phyloP scores from a whole-genome alignment of 208 protist genomes.

The Crithidia thermophila region DNA sequence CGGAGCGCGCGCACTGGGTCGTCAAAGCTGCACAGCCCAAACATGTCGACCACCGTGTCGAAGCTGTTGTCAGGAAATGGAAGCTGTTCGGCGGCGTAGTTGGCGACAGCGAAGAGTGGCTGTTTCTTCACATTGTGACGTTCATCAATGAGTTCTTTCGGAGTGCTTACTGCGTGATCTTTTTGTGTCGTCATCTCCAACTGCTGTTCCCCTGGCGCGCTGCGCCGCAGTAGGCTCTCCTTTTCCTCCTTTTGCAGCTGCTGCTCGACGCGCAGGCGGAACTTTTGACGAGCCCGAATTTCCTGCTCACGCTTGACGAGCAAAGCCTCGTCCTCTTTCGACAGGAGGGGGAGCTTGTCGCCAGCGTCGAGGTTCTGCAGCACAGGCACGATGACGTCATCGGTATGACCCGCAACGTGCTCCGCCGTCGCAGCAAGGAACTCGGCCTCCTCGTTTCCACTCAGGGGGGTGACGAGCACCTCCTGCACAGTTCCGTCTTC shows the following conservation, averaged over 20 bases:
- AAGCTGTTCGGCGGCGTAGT: conserved; percentile 82
- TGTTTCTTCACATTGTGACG: conserved; percentile 23
- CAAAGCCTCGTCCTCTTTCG: conserved; percentile 35
- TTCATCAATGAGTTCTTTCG: conserved; percentile 18
- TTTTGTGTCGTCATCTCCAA: not conserved
- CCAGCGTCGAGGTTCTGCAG: conserved; percentile 42
- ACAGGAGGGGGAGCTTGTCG: conserved; percentile 52
- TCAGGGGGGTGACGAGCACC: conserved; percentile 46
- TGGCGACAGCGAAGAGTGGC: conserved; percentile 70
- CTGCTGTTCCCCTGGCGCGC: not conserved
- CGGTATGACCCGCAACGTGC: not conserved
- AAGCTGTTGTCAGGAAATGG: conserved; percentile 89
- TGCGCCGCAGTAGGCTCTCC: conserved; percentile 18
- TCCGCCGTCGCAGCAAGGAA: conserved; percentile 25
- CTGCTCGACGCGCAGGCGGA: conserved; percentile 23
- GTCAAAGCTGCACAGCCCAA: conserved; percentile 92
- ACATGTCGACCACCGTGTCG: conserved; percentile 92
- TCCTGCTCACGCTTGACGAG: conserved; percentile 41
- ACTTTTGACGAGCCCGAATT: conserved; percentile 18
- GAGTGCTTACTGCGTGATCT: not conserved
- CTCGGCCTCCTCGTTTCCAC: conserved; percentile 36
- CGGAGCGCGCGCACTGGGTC: conserved; percentile 86
- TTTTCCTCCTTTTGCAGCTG: conserved; percentile 29
- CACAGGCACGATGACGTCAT: conserved; percentile 50
- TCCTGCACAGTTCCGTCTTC: conserved; percentile 58